Evolutionary conservation across 192 early-diverging fungal species (phyloP).

Genomic region (Backusella macrospora): DNA sequence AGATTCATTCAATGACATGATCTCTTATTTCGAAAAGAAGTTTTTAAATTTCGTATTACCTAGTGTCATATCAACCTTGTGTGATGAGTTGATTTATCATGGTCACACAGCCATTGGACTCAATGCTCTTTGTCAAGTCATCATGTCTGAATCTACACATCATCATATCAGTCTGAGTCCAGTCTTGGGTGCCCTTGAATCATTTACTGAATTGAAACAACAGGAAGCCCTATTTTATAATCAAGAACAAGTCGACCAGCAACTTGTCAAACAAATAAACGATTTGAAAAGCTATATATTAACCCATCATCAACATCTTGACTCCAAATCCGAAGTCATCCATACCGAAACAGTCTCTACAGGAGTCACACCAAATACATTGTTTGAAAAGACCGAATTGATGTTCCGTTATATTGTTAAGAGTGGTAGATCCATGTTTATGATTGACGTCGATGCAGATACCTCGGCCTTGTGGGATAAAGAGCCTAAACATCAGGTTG

Average conservation of each 20-base stretch:
- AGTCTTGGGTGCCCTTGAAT: constrained; percentile 18
- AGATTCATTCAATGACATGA: constrained; percentile 25
- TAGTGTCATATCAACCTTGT: constrained; percentile 25
- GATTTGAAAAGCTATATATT: not conserved
- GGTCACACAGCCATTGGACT: constrained; percentile 12
- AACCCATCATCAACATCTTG: not conserved
- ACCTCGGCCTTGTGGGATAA: constrained; percentile 28
- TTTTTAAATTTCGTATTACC: constrained; percentile 38
- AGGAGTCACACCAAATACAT: constrained; percentile 11
- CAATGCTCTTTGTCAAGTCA: constrained; percentile 14
- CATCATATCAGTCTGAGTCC: not conserved
- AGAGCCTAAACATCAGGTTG: constrained; percentile 17
- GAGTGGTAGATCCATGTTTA: constrained; percentile 43
- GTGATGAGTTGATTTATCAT: constrained; percentile 31
- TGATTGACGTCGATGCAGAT: constrained; percentile 41
- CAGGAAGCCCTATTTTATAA: constrained; percentile 15
- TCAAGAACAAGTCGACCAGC: not conserved
- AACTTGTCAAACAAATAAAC: not conserved
- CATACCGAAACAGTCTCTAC: constrained; percentile 24
- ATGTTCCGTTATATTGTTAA: constrained; percentile 44
- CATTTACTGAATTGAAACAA: constrained; percentile 12
- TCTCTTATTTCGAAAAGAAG: constrained; percentile 34
- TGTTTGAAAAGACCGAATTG: constrained; percentile 34
- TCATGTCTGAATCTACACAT: constrained; percentile 7
- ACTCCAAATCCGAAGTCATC: not conserved